phyloP scores from a whole-genome alignment of 352 stramenopile species.

The Pythium biforme region DNA sequence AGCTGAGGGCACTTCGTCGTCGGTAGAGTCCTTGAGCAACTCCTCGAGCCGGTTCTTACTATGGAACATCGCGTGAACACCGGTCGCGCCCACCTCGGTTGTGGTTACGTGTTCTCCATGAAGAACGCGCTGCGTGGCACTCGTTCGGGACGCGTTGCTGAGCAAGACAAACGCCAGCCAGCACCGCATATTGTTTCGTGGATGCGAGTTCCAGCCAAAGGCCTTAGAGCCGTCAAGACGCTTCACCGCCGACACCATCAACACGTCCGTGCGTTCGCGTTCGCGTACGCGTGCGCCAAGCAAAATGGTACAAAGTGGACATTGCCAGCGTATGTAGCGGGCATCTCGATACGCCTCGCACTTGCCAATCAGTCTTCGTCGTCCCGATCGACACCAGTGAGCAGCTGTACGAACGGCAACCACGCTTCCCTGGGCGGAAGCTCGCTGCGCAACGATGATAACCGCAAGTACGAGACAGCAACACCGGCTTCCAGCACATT shows the following conservation, averaged over 20 bases:
- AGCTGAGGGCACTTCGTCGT: background rate
- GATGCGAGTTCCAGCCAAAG: background rate
- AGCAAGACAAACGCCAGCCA: slow-evolving; percentile 2
- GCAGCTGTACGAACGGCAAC: background rate
- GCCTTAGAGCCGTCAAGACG: background rate
- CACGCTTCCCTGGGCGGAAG: background rate
- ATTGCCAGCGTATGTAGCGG: background rate
- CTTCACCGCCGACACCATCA: background rate
- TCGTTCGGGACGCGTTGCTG: background rate
- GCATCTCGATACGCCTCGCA: background rate
- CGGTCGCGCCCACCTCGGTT: background rate
- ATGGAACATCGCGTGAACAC: background rate
- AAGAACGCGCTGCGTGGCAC: background rate
- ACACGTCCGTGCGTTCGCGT: background rate
- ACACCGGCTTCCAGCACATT: background rate
- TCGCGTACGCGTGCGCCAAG: background rate
- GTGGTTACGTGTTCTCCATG: background rate
- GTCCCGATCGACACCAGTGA: background rate
- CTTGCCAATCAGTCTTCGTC: background rate
- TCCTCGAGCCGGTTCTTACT: background rate
- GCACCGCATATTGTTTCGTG: background rate
- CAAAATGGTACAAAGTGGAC: slow-evolving; percentile 2
- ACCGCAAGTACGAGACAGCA: background rate
- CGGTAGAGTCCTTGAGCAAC: background rate
- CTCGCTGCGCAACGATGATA: background rate